Evolutionary conservation across 2,329 filamentous ascomycete genomes (phyloP), one percentile per base, ranked within the genome.

Genomic region (Colletotrichum musicola): DNA sequence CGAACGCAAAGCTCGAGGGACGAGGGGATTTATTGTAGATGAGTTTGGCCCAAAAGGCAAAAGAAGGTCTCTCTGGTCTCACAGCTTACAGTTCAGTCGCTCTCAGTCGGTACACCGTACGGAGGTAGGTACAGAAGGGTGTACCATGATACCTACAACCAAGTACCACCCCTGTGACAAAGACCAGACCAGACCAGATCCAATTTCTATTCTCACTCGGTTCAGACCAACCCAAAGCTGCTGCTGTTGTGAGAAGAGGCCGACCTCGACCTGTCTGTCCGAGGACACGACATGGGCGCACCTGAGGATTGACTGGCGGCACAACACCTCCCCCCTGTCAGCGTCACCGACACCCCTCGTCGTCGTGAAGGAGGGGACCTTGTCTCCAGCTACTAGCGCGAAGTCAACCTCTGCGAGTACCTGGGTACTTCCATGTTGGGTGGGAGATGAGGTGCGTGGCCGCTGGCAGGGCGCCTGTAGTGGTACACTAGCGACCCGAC

Each of bases 331-430:
- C 12, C 42, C 57, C 44, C 57, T 46, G 63, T 57, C 38, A 62
- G 30, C 30, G 30, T 35, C 30, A 35, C 61, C 16, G 18, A 7
- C 16, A 14, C 46, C 62, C 55, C 55, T 68, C 62, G 62, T 64
- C 55, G 55, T 65, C 62, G 60, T 60, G 65, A 59, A 58, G 54
- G 55, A 68, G 55, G 64, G 65, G 61, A 60, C 65, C 62, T 68
- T 68, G 65, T 68, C 65, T 65, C 42, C 55, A 68, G 65, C 62
- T 65, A 49, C 65, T 68, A 65, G 65, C 62, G 62, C 55, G 27
- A 61, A 61, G 53, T 57, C 30, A 68, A 60, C 20, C 49, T 42
- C 55, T 42, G 30, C 35, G 27, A 18, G 65, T 68, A 60, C 35
- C 62, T 2, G 35, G 54, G 55, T 60, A 68, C 61, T 38, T 68